Base-by-base conservation (phyloP, 1,284 basidiomycete genomes). In the Ustilago esculenta region DNA sequence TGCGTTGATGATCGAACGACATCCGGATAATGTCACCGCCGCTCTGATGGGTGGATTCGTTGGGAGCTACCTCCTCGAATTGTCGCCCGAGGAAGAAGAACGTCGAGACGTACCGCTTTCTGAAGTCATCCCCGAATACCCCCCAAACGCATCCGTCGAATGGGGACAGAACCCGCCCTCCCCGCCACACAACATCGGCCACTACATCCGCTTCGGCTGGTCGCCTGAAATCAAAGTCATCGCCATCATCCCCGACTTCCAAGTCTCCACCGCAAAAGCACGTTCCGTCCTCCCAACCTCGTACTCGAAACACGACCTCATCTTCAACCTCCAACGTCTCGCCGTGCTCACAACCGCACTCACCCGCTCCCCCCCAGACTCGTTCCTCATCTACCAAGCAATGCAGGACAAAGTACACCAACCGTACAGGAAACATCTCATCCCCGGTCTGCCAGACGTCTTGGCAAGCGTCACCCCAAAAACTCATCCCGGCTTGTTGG, bases 331-430 rank as follows among this genome's bases (percentile, higher is more conserved):
- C 49, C 96, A 99, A 83, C 88, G 96, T 24, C 85, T 99, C 12
- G 96, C 96, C 0, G 96, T 99, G n/a, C 86, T 99, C 54, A 98
- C 96, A 1, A 96, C 94, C 1, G 94, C 96, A 0, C 87, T 99
- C 6, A 90, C 89, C 0, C 89, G 91, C 79, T 88, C 89, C 12
- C 95, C 96, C 1, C 94, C 94, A 0, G 92, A 98, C 81, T 87
- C 93, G 0, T 89, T 90, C 36, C 88, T 99, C 23, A 98, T 98
- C 72, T 98, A 95, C 84, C 94, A 98, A 83, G 96, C 95, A 0
- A 98, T 98, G 96, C 97, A 98, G 82, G 96, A 99, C 84, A 88
- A 91, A 43, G 87, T 99, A 12, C 96, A 98, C 83, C 96, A 99
- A 82, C 96, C 96, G 0, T 98, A 98, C 83, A 88, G 96, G 30